phyloP scores from a whole-genome alignment of 345 rosid species.

The Erodium maritimum region DNA sequence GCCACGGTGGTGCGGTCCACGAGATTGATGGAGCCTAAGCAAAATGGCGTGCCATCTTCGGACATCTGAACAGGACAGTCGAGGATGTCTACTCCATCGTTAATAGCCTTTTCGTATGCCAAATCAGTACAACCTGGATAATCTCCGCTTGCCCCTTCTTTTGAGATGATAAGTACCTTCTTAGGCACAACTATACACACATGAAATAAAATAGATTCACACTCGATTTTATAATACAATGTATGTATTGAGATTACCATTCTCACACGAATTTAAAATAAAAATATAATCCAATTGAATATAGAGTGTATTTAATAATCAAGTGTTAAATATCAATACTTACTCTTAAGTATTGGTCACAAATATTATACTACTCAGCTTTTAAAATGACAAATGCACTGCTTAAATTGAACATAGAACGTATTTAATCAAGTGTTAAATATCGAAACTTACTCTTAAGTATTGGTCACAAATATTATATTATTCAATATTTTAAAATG shows the following conservation, averaged over 20 bases:
- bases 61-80: conserved; percentile 89
- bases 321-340: too few species aligned
- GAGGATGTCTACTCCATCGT: conserved; percentile 58
- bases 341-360: too few species aligned
- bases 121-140: conserved; percentile 69
- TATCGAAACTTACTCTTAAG: too few species aligned
- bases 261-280: too few species aligned
- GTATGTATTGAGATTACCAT: background rate
- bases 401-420: too few species aligned
- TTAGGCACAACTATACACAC: conserved; percentile 12
- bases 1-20: conserved; percentile 29
- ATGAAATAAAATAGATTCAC: background rate
- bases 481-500: too few species aligned
- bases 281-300: too few species aligned
- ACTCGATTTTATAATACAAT: background rate
- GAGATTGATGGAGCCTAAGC: conserved; percentile 54
- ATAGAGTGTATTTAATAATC: too few species aligned
- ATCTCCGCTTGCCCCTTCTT: conserved; percentile 89
- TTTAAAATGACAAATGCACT: too few species aligned
- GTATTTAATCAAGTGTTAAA: too few species aligned
- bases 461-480: too few species aligned
- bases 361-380: too few species aligned
- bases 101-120: conserved; percentile 66
- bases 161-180: conserved; percentile 42
- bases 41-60: conserved; percentile 56